Percentiles rank a stretch among this genome's conserved stretches.
These are phyloP conservation scores for Oryza meridionalis DNA, from an alignment of 176 grass and related monocot genomes.

Conservation along the genomic window DNA sequence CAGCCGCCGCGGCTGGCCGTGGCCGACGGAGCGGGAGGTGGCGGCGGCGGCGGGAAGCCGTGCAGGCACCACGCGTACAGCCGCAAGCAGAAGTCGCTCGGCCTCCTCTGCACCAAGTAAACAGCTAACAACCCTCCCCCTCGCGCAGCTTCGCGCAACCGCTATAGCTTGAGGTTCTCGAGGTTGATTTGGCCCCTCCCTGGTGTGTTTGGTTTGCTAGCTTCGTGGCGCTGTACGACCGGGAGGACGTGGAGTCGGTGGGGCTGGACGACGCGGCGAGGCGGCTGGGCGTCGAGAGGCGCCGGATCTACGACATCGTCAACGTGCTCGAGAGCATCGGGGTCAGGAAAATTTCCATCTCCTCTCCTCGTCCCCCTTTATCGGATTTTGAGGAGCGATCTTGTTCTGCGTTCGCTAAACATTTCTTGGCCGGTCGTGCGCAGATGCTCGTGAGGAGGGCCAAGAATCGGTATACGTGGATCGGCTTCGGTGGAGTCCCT, in stretches of 20 bases:
- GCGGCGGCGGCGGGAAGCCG: not conserved
- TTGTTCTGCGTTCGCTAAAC: not conserved
- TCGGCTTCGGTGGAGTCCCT: slow-evolving; percentile 78
- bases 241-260: slow-evolving; percentile 66
- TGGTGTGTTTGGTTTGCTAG: slow-evolving; percentile 30
- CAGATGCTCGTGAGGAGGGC: slow-evolving; percentile 85
- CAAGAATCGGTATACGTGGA: slow-evolving; percentile 87
- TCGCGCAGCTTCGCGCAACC: no score
- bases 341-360: slow-evolving; percentile 49
- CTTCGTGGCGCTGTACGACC: slow-evolving; percentile 83
- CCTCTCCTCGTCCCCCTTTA: not conserved
- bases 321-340: slow-evolving; percentile 94
- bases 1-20: not conserved
- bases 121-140: not conserved
- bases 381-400: not conserved
- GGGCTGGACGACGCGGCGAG: slow-evolving; percentile 78
- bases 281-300: slow-evolving; percentile 84
- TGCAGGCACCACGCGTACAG: slow-evolving; percentile 67
- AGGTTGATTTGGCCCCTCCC: no score
- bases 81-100: slow-evolving; percentile 91
- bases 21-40: not conserved
- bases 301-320: slow-evolving; percentile 99
- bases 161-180: not conserved
- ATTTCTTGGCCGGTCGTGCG: not conserved
- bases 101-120: slow-evolving; percentile 89